Evolutionary conservation across 2,329 filamentous ascomycete genomes (phyloP).

Genomic region (Microdochium paspali): DNA sequence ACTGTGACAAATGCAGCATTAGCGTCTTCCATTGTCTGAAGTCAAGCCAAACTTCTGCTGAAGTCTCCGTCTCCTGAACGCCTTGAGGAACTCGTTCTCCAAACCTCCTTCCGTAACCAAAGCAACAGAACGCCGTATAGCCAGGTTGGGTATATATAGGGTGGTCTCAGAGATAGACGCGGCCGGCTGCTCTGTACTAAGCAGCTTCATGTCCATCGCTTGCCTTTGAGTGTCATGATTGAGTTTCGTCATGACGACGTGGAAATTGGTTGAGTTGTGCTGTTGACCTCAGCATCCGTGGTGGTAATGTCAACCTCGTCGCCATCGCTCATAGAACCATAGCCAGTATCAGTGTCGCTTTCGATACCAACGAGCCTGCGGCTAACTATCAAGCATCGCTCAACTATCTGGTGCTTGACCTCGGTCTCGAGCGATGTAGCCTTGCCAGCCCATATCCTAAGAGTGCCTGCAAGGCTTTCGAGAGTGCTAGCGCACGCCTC

Average conservation of each 20-base stretch:
- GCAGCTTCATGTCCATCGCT: no score
- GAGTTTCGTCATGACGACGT: neutral
- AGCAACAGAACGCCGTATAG: no score
- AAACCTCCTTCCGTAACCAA: no score
- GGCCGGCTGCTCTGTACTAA: no score
- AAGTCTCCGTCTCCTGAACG: no score
- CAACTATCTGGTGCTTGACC: constrained; percentile 43
- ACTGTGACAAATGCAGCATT: no score
- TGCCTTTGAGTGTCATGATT: no score
- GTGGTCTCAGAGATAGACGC: no score
- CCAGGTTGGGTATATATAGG: no score
- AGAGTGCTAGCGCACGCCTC: constrained; percentile 37
- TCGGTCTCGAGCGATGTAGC: constrained; percentile 39
- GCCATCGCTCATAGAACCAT: constrained; percentile 46
- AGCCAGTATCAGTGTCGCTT: constrained; percentile 42
- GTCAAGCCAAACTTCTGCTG: no score
- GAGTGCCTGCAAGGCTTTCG: constrained; percentile 45
- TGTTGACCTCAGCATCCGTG: neutral
- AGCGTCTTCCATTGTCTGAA: no score
- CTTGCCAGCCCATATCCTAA: constrained; percentile 52
- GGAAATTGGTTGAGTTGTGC: neutral
- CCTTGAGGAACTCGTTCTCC: no score
- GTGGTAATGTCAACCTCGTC: constrained; percentile 12
- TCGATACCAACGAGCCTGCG: constrained; percentile 51
- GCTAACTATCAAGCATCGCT: constrained; percentile 44